Percentiles rank a stretch among this genome's conserved stretches.
These are phyloP conservation scores for Acanthamoeba royreba DNA, from an alignment of 208 protist genomes.

Conservation along the genomic window DNA sequence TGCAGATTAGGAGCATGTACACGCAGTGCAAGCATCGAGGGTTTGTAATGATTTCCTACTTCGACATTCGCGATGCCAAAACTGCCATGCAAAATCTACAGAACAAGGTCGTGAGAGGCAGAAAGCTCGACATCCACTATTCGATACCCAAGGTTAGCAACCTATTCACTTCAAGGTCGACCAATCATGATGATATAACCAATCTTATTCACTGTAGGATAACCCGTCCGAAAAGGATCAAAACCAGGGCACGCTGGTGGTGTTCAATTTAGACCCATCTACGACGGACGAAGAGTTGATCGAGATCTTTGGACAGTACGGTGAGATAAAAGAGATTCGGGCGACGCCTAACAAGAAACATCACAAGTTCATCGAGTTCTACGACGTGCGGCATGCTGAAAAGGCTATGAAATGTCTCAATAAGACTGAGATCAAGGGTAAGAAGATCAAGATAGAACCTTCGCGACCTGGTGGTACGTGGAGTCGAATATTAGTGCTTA, in stretches of 20 bases:
- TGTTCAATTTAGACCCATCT: conserved; percentile 78
- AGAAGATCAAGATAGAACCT: conserved; percentile 44
- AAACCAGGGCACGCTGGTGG: conserved; percentile 79
- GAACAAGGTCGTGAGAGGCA: not conserved
- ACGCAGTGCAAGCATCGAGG: conserved; percentile 62
- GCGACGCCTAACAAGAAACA: conserved; percentile 79
- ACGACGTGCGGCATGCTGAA: conserved; percentile 72
- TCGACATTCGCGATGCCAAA: conserved; percentile 74
- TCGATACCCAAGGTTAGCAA: conserved; percentile 54
- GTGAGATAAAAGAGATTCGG: conserved; percentile 80
- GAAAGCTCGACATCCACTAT: conserved; percentile 71
- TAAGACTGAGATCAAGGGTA: conserved; percentile 65
- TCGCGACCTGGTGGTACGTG: not conserved
- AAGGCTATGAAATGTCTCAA: conserved; percentile 73
- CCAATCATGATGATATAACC: not conserved
- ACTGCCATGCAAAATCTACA: conserved; percentile 68
- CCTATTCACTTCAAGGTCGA: not conserved
- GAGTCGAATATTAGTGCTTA: not conserved
- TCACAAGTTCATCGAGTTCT: conserved; percentile 83
- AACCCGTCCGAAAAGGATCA: conserved; percentile 41
- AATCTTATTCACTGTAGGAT: conserved; percentile 37
- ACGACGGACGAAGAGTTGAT: conserved; percentile 57
- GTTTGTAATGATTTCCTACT: conserved; percentile 80
- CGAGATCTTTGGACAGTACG: conserved; percentile 69
- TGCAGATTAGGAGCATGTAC: conserved; percentile 67